Conservation (phyloP, 192 early-diverging fungal species). For the Linnemannia elongata region DNA sequence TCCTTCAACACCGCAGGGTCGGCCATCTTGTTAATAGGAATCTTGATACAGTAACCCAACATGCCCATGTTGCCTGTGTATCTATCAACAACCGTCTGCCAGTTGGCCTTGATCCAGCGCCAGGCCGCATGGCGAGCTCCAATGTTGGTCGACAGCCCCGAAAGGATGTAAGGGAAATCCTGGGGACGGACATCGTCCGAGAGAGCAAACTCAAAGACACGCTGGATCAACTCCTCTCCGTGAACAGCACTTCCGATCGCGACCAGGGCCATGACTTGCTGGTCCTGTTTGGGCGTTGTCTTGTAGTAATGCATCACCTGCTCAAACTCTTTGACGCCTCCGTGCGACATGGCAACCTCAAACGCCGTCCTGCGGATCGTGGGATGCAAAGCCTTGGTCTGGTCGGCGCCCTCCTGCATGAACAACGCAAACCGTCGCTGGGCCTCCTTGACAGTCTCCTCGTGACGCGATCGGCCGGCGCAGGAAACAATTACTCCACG, state of each 20-base stretch:
- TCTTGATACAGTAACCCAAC: slow-evolving; percentile 68
- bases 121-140: slow-evolving; percentile 64
- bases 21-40: slow-evolving; percentile 63
- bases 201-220: slow-evolving; percentile 67
- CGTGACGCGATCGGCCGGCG: slow-evolving; percentile 72
- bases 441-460: slow-evolving; percentile 64
- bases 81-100: slow-evolving; percentile 59
- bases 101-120: slow-evolving; percentile 68
- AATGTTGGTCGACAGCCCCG: slow-evolving; percentile 57
- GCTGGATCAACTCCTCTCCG: slow-evolving; percentile 62
- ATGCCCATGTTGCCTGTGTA: slow-evolving; percentile 72
- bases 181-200: slow-evolving; percentile 70
- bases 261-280: slow-evolving; percentile 65
- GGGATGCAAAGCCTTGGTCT: slow-evolving; percentile 66
- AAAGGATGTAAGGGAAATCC: slow-evolving; percentile 68
- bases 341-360: slow-evolving; percentile 68
- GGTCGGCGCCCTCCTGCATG: slow-evolving; percentile 65
- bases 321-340: slow-evolving; percentile 57
- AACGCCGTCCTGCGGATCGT: slow-evolving; percentile 72
- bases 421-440: slow-evolving; percentile 67
- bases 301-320: slow-evolving; percentile 61
- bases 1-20: slow-evolving; percentile 64
- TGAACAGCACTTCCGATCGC: slow-evolving; percentile 70
- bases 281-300: slow-evolving; percentile 58
- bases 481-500: slow-evolving; percentile 73